Conservation (phyloP, 1,284 basidiomycete genomes). For the Marasmius fiardii region DNA sequence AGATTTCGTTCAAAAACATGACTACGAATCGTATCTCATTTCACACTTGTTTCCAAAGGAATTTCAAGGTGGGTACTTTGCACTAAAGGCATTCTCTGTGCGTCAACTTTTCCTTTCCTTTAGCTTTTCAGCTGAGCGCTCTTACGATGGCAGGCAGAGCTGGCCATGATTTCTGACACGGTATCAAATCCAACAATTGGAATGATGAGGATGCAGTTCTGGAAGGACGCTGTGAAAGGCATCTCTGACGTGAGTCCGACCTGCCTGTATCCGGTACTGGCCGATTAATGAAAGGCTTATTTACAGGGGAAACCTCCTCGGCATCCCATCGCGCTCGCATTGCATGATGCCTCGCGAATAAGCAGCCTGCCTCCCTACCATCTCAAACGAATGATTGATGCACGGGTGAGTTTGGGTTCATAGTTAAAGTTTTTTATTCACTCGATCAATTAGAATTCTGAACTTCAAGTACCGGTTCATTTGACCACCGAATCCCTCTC, state of each 20-base stretch:
- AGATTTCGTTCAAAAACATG: slow-evolving; percentile 67
- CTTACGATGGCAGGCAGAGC: slow-evolving; percentile 60
- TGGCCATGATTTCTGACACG: slow-evolving; percentile 78
- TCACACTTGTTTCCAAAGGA: slow-evolving; percentile 75
- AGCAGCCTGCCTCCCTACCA: slow-evolving; percentile 68
- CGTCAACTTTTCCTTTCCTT: slow-evolving; percentile 31
- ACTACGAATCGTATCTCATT: slow-evolving; percentile 79
- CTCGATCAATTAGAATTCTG: slow-evolving; percentile 58
- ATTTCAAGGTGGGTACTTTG: slow-evolving; percentile 71
- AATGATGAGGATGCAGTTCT: slow-evolving; percentile 89
- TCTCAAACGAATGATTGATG: slow-evolving; percentile 83
- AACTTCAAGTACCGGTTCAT: slow-evolving; percentile 66
- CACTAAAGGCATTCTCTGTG: slow-evolving; percentile 86
- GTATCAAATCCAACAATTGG: slow-evolving; percentile 81
- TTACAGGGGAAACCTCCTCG: slow-evolving; percentile 69
- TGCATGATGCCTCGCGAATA: slow-evolving; percentile 56
- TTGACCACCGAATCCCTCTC: slow-evolving; percentile 70
- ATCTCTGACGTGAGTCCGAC: slow-evolving; percentile 59
- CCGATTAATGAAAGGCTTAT: slow-evolving; percentile 17
- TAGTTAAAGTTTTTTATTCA: slow-evolving; percentile 1
- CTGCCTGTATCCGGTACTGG: background rate
- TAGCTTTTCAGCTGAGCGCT: slow-evolving; percentile 13
- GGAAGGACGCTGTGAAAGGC: slow-evolving; percentile 81
- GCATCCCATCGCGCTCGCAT: slow-evolving; percentile 80
- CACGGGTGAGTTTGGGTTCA: slow-evolving; percentile 54